These are phyloP conservation scores for Colletotrichum agaves DNA, from an alignment of 2,329 filamentous ascomycete species.

Conservation along the genomic window DNA sequence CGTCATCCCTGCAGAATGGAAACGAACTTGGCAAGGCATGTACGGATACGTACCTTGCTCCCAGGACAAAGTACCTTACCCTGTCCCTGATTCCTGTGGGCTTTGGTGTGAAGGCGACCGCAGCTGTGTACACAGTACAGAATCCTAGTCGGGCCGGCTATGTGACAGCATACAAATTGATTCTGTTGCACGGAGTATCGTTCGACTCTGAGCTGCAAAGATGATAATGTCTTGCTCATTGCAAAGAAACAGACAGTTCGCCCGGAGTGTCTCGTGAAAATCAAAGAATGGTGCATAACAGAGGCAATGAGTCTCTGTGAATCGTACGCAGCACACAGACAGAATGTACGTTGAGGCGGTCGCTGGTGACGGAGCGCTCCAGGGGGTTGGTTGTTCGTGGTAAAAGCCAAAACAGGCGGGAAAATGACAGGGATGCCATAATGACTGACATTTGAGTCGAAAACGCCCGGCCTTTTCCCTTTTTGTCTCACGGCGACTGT, in stretches of 20 bases:
- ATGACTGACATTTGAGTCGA: neutral
- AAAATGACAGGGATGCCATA: neutral
- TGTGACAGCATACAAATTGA: neutral
- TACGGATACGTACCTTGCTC: no score
- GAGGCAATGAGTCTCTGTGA: no score
- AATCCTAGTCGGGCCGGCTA: neutral
- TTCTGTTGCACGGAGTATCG: neutral
- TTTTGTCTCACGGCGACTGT: neutral
- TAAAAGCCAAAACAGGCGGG: no score
- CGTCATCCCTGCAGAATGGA: conserved; percentile 19
- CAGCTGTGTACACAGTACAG: neutral
- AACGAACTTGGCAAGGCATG: neutral
- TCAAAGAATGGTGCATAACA: neutral
- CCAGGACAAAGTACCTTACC: neutral
- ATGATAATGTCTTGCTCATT: neutral
- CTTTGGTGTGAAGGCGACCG: neutral
- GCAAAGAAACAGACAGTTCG: neutral
- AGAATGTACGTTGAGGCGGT: no score
- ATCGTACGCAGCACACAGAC: no score
- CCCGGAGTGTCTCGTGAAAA: neutral
- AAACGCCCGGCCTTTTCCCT: neutral
- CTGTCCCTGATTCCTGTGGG: neutral
- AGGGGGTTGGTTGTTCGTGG: no score
- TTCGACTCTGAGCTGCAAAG: neutral
- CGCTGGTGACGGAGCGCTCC: no score